Percentiles rank a stretch among this genome's conserved stretches.
Conservation (phyloP, 164 flowering plant genomes). For the Macadamia tetraphylla region DNA sequence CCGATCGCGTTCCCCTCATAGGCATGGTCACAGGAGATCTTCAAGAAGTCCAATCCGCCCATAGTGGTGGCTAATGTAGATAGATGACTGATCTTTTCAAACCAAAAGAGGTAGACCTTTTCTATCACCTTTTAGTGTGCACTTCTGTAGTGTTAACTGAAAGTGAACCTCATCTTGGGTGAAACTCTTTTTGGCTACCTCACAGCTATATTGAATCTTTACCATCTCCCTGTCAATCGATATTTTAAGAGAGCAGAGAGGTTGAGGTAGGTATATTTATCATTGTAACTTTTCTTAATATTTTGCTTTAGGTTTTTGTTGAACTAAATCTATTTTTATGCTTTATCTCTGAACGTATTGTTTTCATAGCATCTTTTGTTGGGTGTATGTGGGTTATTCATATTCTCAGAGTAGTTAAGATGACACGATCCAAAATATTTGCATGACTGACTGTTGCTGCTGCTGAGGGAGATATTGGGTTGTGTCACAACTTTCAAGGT, state of each 20-base stretch:
- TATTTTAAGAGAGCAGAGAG: conserved; percentile 39
- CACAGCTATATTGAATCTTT: conserved; percentile 65
- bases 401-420: conserved; percentile 20
- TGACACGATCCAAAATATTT: conserved; percentile 19
- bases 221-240: conserved; percentile 47
- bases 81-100: conserved; percentile 33
- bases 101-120: conserved; percentile 62
- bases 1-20: conserved; percentile 75
- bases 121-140: conserved; percentile 25
- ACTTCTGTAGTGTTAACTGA: conserved; percentile 30
- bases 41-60: conserved; percentile 61
- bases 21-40: conserved; percentile 61
- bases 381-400: conserved; percentile 7
- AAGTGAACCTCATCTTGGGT: conserved; percentile 29
- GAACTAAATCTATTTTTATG: conserved; percentile 15
- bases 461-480: conserved; percentile 24
- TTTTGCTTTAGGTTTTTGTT: conserved; percentile 15
- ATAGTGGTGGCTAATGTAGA: conserved; percentile 35
- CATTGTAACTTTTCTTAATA: conserved; percentile 20
- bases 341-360: conserved; percentile 9
- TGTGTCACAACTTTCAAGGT: conserved; percentile 30
- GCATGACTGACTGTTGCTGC: conserved; percentile 29
- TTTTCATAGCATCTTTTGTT: conserved; percentile 12
- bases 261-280: conserved; percentile 65
- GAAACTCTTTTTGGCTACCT: conserved; percentile 46